phyloP scores from a whole-genome alignment of 129 eudicot genomes.

The carrot (Daucus carota) region DNA sequence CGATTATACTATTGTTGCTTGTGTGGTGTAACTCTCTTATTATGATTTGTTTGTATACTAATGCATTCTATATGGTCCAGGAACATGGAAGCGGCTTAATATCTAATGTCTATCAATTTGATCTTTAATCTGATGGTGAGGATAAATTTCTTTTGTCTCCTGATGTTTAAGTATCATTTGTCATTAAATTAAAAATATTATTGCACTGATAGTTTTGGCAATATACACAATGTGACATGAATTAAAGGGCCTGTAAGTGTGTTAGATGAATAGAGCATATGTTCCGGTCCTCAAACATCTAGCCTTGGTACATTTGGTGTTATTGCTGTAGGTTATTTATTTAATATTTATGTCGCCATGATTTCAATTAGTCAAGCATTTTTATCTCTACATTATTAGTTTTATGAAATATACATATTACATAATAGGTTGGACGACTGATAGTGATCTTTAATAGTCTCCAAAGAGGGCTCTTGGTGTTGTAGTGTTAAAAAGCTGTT shows the following conservation, averaged over 20 bases:
- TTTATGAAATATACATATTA: not conserved
- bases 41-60: not conserved
- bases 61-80: constrained; percentile 12
- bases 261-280: constrained; percentile 21
- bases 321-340: constrained; percentile 29
- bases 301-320: constrained; percentile 9
- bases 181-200: not conserved
- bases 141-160: not conserved
- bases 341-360: not conserved
- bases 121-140: constrained; percentile 38
- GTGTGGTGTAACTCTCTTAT: not conserved
- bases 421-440: constrained; percentile 19
- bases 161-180: not conserved
- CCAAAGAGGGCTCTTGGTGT: constrained; percentile 46
- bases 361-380: not conserved
- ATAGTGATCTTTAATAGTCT: constrained; percentile 22
- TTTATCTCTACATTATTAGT: not conserved
- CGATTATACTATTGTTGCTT: not conserved
- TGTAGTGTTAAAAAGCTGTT: constrained; percentile 48
- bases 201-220: not conserved
- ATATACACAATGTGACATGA: constrained; percentile 2
- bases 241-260: constrained; percentile 30
- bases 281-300: constrained; percentile 14
- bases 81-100: constrained; percentile 1
- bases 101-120: constrained; percentile 7